phyloP scores from a whole-genome alignment of 768 basidiomycete species.

The Nevesoporus exiguus region DNA sequence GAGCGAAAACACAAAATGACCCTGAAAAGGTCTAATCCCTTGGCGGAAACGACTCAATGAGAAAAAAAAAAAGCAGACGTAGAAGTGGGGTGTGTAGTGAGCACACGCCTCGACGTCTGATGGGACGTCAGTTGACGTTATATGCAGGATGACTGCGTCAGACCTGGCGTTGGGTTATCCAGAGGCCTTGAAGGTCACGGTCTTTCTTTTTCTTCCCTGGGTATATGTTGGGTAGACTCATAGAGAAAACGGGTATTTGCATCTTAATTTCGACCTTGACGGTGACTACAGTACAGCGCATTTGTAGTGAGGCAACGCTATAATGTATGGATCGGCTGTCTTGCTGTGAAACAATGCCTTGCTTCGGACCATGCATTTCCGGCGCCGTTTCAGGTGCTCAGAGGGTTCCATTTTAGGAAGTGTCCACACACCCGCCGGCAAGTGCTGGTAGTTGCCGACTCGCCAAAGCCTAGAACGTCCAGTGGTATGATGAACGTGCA shows the following conservation, averaged over 20 bases:
- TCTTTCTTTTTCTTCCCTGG: not conserved
- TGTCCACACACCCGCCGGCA: not conserved
- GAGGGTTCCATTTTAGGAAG: not conserved
- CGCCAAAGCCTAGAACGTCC: conserved; percentile 1
- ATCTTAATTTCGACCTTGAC: not conserved
- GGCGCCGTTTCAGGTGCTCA: not conserved
- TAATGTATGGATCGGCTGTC: too few relatives aligned
- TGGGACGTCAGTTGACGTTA: not conserved
- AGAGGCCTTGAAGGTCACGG: not conserved
- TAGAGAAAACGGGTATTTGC: not conserved
- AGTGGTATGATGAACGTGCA: conserved; percentile 1
- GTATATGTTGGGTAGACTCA: not conserved
- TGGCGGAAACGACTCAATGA: not conserved
- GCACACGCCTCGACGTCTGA: not conserved
- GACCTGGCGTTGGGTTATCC: not conserved
- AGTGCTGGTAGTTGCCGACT: not conserved
- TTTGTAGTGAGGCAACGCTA: not conserved
- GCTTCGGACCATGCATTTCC: not conserved
- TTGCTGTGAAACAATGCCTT: too few relatives aligned
- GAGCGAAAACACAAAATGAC: not conserved
- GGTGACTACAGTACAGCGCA: not conserved
- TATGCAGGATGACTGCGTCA: not conserved
- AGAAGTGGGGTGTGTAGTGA: not conserved
- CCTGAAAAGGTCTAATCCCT: conserved; percentile 5
- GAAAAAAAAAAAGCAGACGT: not conserved